phyloP scores from a whole-genome alignment of 2,329 filamentous ascomycete species.

The Pseudogymnoascus sp. region DNA sequence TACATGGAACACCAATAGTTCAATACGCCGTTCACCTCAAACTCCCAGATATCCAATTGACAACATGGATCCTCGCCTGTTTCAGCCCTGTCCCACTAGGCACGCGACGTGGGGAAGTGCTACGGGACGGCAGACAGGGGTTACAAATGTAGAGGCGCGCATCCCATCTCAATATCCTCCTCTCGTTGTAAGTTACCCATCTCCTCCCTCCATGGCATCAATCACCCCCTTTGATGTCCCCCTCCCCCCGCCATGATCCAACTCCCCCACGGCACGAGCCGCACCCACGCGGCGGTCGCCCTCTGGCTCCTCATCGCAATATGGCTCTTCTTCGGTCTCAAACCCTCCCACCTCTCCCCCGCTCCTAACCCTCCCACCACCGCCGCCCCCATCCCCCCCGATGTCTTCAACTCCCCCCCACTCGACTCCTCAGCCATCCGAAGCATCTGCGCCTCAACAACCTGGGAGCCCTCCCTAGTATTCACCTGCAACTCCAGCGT shows the following conservation, averaged over 20 bases:
- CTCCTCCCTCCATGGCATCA: background rate
- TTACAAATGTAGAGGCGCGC: background rate
- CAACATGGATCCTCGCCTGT: background rate
- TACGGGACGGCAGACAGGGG: background rate
- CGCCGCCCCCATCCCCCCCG: background rate
- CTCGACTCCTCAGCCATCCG: conserved; percentile 30
- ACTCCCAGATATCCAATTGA: background rate
- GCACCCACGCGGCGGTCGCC: background rate
- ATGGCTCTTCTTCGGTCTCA: background rate
- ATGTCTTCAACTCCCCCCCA: conserved; percentile 30
- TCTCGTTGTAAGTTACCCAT: background rate
- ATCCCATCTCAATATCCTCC: background rate
- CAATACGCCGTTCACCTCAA: background rate
- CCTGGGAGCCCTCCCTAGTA: conserved; percentile 29
- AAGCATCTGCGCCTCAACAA: conserved; percentile 26
- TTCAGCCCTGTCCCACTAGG: background rate
- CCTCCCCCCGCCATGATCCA: background rate
- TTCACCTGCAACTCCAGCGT: conserved; percentile 33
- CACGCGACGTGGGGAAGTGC: background rate
- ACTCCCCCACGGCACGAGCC: background rate
- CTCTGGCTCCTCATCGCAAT: background rate
- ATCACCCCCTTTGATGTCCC: background rate
- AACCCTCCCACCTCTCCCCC: background rate
- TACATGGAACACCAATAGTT: background rate
- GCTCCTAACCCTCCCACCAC: background rate